Evolutionary conservation across 169 alveolate genomes (phyloP), one percentile per base, ranked within the genome.

Genomic region (Plasmodium malariae): DNA sequence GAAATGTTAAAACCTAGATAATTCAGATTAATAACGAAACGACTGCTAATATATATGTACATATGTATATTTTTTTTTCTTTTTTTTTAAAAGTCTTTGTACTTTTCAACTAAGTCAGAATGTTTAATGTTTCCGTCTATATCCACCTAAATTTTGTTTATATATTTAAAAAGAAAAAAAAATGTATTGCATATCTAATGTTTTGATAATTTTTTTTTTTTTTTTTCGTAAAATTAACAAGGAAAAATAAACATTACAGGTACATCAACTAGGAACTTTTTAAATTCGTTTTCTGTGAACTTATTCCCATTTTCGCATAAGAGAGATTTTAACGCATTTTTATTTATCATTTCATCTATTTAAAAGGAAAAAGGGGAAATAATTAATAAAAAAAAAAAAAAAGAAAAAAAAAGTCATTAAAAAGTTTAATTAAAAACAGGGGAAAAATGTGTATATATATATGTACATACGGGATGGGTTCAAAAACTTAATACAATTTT

Each of bases 271-370:
- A 78, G 55, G 14, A 78, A 78, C 68, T 78, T 62, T 62, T 78
- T 78, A 60, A 78, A 78, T 36, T 78, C 89, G 14, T 30, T 65
- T n/a, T 78, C 89, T 12, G 78, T 62, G 71, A 78, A 78, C 40
- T 78, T 78, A 54, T 78, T 78, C n/a, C 89, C 89, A 63, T 78
- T 30, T 78, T 78, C 89, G 43, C 89, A 78, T 26, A 78, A 57
- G 34, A 78, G 40, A 3, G 48, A 30, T 57, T 63, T 78, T 21
- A 78, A 68, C n/a, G 6, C 24, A 49, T 24, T 60, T 63, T 34
- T 78, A 30, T 54, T 78, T 45, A 78, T 78, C n/a, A 67, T 62
- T 34, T 45, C 65, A 32, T 54, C 89, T 78, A 49, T 62, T 49
- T 36, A 28, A 30, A 63, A 74, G 65, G 28, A 54, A 51, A 54